Conservation (phyloP, 2,329 filamentous ascomycete genomes). For the Delphinella strobiligena region DNA sequence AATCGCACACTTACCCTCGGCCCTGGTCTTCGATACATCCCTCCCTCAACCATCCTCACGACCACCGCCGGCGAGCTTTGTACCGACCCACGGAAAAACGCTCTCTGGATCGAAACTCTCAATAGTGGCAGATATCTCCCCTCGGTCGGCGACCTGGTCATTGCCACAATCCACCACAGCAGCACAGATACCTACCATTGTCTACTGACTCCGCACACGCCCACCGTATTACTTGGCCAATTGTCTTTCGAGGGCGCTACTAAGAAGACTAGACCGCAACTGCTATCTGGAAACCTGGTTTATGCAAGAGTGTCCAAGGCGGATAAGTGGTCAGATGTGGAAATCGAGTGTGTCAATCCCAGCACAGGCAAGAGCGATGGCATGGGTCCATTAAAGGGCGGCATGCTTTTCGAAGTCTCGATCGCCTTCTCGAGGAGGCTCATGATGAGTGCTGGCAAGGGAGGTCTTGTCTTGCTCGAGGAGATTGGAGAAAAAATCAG, state of each 20-base stretch:
- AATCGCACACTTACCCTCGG: conserved; percentile 64
- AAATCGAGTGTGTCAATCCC: conserved; percentile 79
- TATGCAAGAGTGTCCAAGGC: conserved; percentile 76
- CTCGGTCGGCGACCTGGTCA: conserved; percentile 69
- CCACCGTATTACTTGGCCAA: conserved; percentile 62
- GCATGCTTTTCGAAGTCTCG: conserved; percentile 76
- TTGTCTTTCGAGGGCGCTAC: conserved; percentile 87
- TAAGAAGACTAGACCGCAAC: conserved; percentile 78
- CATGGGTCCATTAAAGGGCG: conserved; percentile 68
- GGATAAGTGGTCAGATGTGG: conserved; percentile 73
- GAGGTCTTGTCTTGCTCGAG: conserved; percentile 62
- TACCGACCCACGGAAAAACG: conserved; percentile 60
- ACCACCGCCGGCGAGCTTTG: conserved; percentile 56
- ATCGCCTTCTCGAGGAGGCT: conserved; percentile 70
- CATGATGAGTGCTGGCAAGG: conserved; percentile 49
- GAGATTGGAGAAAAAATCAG: conserved; percentile 70
- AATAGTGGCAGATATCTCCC: conserved; percentile 68
- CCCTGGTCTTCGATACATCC: conserved; percentile 70
- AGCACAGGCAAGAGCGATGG: conserved; percentile 82
- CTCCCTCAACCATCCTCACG: conserved; percentile 59
- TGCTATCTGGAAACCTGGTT: conserved; percentile 64
- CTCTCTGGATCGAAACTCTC: conserved; percentile 59
- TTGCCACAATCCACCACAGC: conserved; percentile 71
- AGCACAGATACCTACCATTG: conserved; percentile 70
- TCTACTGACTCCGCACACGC: conserved; percentile 52